Evolutionary conservation across 1,284 basidiomycete genomes (phyloP), one percentile per base, ranked within the genome.

Genomic region (Malassezia arunalokei): DNA sequence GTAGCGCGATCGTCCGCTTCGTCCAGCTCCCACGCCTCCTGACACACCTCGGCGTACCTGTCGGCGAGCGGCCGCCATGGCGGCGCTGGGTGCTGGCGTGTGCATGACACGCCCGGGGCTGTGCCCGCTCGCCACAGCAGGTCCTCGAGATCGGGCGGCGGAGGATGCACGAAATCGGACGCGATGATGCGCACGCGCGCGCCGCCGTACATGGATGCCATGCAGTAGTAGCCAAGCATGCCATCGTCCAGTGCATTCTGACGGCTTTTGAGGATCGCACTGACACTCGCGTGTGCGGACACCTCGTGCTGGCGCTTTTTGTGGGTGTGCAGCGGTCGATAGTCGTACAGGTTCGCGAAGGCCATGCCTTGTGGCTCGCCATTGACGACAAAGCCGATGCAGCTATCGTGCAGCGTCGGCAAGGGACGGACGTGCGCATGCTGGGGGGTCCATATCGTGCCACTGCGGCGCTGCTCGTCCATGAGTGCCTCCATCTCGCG

Each of bases 161-260:
- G 90, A 1, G 85, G 81, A 65, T 80, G 86, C 1, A 79, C 79
- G 68, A 94, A 96, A 5, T 60, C 54, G 0, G 90, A 91, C 29
- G 89, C 82, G 70, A 95, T 94, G 56, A 94, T 79, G 41, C 76
- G 79, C 6, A 89, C 85, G 57, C 83, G 81, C 1, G 88, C 94
- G 49, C 85, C 84, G 58, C 90, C 91, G 76, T 89, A 99, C 38
- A 92, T 78, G 3, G 88, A 94, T 47, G 94, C 82, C 76, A 94
- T 84, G 0, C 91, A 88, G 69, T 90, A 98, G 74, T 99, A 99
- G 0, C 94, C 94, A 6, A 95, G 76, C 15, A 84, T 84, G 8
- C 94, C 94, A 72, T 99, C 94, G 74, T 99, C 91, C 69, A 87
- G 85, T 1, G 81, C 79, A 61, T 90, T 89, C 72, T 87, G 68